Base-by-base conservation (phyloP, 1,284 basidiomycete species). In the Boletellus dicymbophilus region DNA sequence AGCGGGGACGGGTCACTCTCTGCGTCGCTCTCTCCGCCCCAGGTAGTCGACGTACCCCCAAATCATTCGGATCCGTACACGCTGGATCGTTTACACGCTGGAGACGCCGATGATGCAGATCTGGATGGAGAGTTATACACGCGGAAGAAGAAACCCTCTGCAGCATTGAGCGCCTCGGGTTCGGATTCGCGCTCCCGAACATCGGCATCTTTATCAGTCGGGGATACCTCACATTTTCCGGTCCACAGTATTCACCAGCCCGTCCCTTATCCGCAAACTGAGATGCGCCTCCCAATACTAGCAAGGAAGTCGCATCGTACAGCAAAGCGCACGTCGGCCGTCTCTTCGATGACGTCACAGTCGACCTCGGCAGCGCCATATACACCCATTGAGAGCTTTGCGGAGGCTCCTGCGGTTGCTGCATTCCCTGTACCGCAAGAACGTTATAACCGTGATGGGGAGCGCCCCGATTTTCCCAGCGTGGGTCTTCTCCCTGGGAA, bases 151-250 rank as follows among this genome's bases (percentile, higher is more conserved):
- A 66, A 65, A 3, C 54, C 57, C 9, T 57, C 67, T 2, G 63
- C 63, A n/a, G 60, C 56, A 6, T 61, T 66, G 4, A 67, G 67
- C 18, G 71, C 71, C 10, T 69, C 66, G 21, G 75, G 72, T 16
- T 85, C 83, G 1, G 81, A 82, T 53, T 82, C 82, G 2, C 77
- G 75, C 30, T 84, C 83, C 7, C 75, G 77, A 30, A 82, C 82
- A 0, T 81, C 81, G 8, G 71, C 74, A 3, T 81, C 80, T 0
- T 52, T 71, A 20, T 79, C 77, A 21, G 63, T 69, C 21, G 65
- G 63, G 31, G 59, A 60, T 37, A 38, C 55, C 21, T 47, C 53
- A 12, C 60, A 59, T 21, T 49, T 39, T 4, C 4, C 50, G n/a
- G 30, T 31, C 30, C 53, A 55, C 54, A 27, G 43, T 23, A 34